These are phyloP conservation scores for Cenchrus fungigraminus DNA, from an alignment of 176 grass and related monocot genomes.

Conservation along the genomic window DNA sequence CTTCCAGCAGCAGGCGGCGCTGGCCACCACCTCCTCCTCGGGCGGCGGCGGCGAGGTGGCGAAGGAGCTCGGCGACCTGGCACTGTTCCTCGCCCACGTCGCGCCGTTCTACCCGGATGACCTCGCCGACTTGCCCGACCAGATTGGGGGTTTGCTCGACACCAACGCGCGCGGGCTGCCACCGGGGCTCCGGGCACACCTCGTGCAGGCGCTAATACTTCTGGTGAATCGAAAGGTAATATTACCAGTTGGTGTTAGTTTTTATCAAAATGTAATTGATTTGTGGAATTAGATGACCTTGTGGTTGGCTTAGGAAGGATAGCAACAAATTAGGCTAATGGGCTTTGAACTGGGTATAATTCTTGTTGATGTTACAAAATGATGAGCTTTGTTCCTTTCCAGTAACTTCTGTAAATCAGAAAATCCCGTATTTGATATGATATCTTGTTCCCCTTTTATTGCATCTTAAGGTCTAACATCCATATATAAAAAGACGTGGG, in stretches of 20 bases:
- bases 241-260: neutral
- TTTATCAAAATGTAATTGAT: neutral
- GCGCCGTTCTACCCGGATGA: constrained; percentile 83
- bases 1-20: constrained; percentile 71
- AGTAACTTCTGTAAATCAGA: neutral
- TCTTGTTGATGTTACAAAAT: neutral
- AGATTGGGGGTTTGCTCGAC: constrained; percentile 67
- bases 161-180: constrained; percentile 67
- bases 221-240: constrained; percentile 83
- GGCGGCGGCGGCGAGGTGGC: constrained; percentile 54
- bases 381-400: neutral
- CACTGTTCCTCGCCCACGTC: constrained; percentile 84
- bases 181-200: constrained; percentile 65
- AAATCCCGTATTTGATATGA: neutral
- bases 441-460: neutral
- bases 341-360: neutral
- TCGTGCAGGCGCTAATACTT: constrained; percentile 80
- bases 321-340: neutral
- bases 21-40: constrained; percentile 56
- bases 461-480: neutral
- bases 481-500: neutral
- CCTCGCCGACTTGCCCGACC: constrained; percentile 61
- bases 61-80: constrained; percentile 89
- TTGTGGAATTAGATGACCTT: neutral
- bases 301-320: neutral